A percentile compares a stretch with the other conserved stretches of the same genome.
Conservation (phyloP, 202 grass and related monocot genomes). For the Cymbopogon flexuosus region DNA sequence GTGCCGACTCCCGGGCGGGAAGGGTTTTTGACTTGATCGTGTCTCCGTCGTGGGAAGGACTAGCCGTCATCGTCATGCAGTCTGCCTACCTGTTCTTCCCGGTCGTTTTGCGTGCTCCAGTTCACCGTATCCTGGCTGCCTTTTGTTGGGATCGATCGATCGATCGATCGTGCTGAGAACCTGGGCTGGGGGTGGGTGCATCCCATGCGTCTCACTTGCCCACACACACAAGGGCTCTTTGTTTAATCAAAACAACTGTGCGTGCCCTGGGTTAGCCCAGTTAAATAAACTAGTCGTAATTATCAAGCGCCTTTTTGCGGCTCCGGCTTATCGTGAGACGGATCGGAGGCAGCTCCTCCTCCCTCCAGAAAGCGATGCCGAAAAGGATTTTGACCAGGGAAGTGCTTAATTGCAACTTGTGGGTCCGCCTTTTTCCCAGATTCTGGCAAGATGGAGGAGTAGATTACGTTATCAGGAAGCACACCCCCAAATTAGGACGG, state of each 20-base stretch:
- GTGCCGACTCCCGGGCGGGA: slow-evolving; percentile 1
- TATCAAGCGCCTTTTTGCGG: not conserved
- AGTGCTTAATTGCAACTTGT: not conserved
- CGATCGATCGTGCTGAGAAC: slow-evolving; percentile 18
- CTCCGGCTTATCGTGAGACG: not conserved
- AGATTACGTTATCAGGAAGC: not conserved
- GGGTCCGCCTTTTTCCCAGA: not conserved
- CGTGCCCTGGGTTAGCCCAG: slow-evolving; percentile 6
- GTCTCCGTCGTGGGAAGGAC: slow-evolving; percentile 28
- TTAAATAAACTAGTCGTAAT: not conserved
- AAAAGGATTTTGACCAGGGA: slow-evolving; percentile 35
- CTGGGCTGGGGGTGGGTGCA: slow-evolving; percentile 4
- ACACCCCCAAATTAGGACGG: not conserved
- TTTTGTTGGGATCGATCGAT: not conserved
- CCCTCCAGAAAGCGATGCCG: slow-evolving; percentile 29
- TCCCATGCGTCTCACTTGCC: not conserved
- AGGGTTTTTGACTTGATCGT: not conserved
- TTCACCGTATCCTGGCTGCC: not conserved
- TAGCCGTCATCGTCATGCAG: not conserved
- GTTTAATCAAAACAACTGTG: slow-evolving; percentile 32
- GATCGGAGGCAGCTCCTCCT: slow-evolving; percentile 22
- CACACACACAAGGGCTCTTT: not conserved
- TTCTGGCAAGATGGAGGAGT: slow-evolving; percentile 4
- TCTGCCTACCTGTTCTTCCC: not conserved
- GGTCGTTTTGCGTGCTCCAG: not conserved